phyloP scores from a whole-genome alignment of 176 grass and related monocot species.

The Chrysopogon serrulatus region DNA sequence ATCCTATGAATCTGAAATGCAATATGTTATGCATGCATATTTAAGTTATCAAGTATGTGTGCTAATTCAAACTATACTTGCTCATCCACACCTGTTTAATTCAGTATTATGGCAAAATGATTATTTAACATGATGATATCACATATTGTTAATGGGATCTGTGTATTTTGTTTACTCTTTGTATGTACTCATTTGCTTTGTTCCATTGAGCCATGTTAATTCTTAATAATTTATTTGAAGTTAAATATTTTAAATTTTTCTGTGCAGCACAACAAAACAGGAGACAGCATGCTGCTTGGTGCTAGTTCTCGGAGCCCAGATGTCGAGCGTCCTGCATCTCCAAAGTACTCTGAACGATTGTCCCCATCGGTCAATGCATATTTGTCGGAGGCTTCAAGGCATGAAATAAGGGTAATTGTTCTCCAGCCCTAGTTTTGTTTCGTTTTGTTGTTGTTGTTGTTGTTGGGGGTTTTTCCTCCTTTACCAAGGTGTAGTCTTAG shows the following conservation, averaged over 20 bases:
- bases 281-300: slow-evolving; percentile 84
- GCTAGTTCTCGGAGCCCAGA: slow-evolving; percentile 92
- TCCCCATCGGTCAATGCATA: slow-evolving; percentile 91
- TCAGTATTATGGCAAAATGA: not conserved
- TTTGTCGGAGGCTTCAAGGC: slow-evolving; percentile 94
- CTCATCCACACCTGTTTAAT: not conserved
- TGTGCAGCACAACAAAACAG: slow-evolving; percentile 80
- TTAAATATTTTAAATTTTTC: slow-evolving; percentile 30
- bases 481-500: not conserved
- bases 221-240: slow-evolving; percentile 3
- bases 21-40: not conserved
- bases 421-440: not conserved
- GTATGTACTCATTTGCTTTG: not conserved
- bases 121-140: not conserved
- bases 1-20: not conserved
- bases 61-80: not conserved
- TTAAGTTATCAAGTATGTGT: not conserved
- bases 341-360: slow-evolving; percentile 96
- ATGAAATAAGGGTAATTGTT: slow-evolving; percentile 89
- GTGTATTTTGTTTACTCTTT: not conserved
- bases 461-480: not conserved
- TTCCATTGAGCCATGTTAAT: not conserved
- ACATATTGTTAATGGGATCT: not conserved
- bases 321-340: slow-evolving; percentile 68
- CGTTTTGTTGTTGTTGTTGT: not conserved